These are phyloP conservation scores for Suillus hirtellus DNA, from an alignment of 768 basidiomycete species.

Conservation along the genomic window DNA sequence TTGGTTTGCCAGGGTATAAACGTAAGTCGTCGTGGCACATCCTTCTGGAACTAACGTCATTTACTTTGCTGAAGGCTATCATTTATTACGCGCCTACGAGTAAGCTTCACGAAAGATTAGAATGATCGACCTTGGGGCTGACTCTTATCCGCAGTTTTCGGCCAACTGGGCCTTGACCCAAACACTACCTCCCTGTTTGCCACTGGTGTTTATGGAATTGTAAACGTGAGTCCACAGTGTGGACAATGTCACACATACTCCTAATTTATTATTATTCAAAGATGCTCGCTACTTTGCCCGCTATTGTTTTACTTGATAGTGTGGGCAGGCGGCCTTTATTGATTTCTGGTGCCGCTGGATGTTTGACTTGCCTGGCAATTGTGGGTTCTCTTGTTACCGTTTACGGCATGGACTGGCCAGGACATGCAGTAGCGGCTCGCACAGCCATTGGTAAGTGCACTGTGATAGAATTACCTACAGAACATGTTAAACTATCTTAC, in stretches of 20 bases:
- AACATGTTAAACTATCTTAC: constrained; percentile 20
- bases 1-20: constrained; percentile 26
- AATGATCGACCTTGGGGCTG: not conserved
- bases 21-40: constrained; percentile 22
- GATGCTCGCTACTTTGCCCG: constrained; percentile 39
- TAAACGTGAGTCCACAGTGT: constrained; percentile 22
- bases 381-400: constrained; percentile 32
- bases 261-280: constrained; percentile 13
- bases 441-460: constrained; percentile 31
- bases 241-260: not conserved
- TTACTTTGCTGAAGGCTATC: constrained; percentile 24
- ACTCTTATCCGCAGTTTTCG: constrained; percentile 36
- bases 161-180: constrained; percentile 40
- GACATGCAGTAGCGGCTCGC: constrained; percentile 29
- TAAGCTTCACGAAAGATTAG: not conserved
- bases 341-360: constrained; percentile 39
- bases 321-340: constrained; percentile 43
- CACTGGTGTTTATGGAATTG: constrained; percentile 44
- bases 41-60: not conserved
- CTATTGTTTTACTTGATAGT: constrained; percentile 37
- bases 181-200: constrained; percentile 43
- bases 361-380: constrained; percentile 28
- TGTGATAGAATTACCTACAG: constrained; percentile 15
- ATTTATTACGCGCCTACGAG: constrained; percentile 27
- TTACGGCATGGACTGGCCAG: constrained; percentile 30